Evolutionary conservation across 495 filamentous ascomycete species (phyloP).

Genomic region (Lepraria neglecta): DNA sequence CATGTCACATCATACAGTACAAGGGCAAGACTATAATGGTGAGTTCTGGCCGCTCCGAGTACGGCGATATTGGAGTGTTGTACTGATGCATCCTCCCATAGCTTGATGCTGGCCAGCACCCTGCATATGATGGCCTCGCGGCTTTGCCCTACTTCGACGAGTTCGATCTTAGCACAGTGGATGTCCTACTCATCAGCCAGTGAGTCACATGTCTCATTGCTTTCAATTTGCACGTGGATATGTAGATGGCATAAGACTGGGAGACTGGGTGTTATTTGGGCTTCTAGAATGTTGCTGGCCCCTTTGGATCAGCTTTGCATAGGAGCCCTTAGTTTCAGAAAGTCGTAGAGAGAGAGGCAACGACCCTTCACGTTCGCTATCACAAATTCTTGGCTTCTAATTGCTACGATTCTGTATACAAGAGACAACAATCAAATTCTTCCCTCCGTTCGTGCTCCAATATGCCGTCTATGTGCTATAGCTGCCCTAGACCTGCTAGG

Average conservation of each 20-base stretch:
- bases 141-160: constrained; percentile 96
- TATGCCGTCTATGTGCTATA: constrained; percentile 1
- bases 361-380: neutral
- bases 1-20: constrained; percentile 97
- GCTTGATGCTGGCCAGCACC: constrained; percentile 96
- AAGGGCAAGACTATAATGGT: constrained; percentile 99
- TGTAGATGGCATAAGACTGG: neutral
- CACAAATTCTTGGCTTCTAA: neutral
- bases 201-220: constrained; percentile 50
- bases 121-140: constrained; percentile 91
- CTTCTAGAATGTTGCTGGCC: neutral
- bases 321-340: neutral
- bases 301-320: neutral
- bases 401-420: constrained; percentile 16
- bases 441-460: constrained; percentile 3
- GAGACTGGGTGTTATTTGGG: neutral
- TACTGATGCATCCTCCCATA: constrained; percentile 36
- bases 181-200: constrained; percentile 96
- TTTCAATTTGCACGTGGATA: neutral
- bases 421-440: constrained; percentile 18
- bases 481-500: neutral
- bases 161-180: constrained; percentile 94
- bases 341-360: constrained; percentile 1
- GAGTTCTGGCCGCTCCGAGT: constrained; percentile 26
- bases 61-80: neutral